Conservation (phyloP, 352 stramenopile species). For the Phytophthora nicotianae region DNA sequence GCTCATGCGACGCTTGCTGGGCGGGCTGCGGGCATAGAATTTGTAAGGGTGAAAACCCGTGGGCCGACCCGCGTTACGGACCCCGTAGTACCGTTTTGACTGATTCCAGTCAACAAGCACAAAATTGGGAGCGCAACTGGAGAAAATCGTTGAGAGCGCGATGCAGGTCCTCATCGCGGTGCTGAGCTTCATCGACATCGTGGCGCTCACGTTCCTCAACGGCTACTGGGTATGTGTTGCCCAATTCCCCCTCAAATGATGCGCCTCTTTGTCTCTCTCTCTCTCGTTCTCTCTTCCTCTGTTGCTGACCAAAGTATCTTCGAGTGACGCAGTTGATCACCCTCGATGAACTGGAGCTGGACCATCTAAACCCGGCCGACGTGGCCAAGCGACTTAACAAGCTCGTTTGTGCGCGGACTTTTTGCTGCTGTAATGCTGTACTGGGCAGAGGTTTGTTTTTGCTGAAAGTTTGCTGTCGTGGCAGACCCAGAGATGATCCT, state of each 20-base stretch:
- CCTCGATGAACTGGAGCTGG: conserved; percentile 84
- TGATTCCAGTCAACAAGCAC: conserved; percentile 1
- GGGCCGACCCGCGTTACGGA: background rate
- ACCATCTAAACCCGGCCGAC: conserved; percentile 88
- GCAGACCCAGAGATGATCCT: conserved; percentile 83
- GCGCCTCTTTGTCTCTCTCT: background rate
- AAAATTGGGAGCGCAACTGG: conserved; percentile 6
- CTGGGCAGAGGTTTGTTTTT: background rate
- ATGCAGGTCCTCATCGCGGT: conserved; percentile 83
- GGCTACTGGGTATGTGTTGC: conserved; percentile 76
- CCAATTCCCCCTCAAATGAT: background rate
- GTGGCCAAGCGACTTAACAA: conserved; percentile 86
- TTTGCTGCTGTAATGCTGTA: background rate
- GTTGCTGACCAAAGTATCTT: conserved; percentile 20
- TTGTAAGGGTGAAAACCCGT: background rate
- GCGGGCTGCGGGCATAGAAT: background rate
- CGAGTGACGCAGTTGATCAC: conserved; percentile 64
- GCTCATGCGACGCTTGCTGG: conserved; percentile 22
- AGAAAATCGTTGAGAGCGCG: conserved; percentile 10
- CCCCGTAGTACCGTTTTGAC: conserved; percentile 20
- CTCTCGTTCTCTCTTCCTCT: no score
- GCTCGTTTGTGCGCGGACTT: conserved; percentile 67
- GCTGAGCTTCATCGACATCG: conserved; percentile 84
- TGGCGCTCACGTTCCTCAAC: conserved; percentile 88
- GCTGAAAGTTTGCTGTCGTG: conserved; percentile 10